Evolutionary conservation across 495 filamentous ascomycete genomes (phyloP).

Genomic region (Hypoxylon lenormandii): DNA sequence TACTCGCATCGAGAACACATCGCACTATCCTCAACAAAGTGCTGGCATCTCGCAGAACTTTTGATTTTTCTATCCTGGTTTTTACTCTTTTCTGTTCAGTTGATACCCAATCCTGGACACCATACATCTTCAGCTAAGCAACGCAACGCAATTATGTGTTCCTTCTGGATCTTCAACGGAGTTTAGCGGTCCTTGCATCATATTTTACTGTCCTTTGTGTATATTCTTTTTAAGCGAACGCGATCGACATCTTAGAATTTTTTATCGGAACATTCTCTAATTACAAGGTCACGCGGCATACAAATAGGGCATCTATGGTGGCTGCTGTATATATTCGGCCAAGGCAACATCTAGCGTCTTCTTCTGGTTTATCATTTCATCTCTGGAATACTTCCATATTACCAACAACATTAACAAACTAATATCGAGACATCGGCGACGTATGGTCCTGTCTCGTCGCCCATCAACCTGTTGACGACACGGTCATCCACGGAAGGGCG

Average conservation of each 20-base stretch:
- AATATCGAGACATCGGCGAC: slow-evolving; percentile 23
- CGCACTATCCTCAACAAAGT: slow-evolving; percentile 87
- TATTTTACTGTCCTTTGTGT: slow-evolving; percentile 41
- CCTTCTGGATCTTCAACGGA: slow-evolving; percentile 35
- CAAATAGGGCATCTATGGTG: slow-evolving; percentile 8
- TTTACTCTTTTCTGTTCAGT: slow-evolving; percentile 34
- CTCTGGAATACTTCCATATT: slow-evolving; percentile 14
- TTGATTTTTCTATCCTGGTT: slow-evolving; percentile 56
- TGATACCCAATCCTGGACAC: slow-evolving; percentile 45
- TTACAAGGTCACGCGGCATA: slow-evolving; percentile 26
- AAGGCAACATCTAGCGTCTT: slow-evolving; percentile 18
- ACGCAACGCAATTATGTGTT: slow-evolving; percentile 34
- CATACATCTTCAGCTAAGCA: slow-evolving; percentile 19
- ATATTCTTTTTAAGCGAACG: slow-evolving; percentile 32
- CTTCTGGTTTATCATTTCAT: slow-evolving; percentile 4
- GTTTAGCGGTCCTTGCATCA: slow-evolving; percentile 38
- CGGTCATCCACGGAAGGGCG: background rate
- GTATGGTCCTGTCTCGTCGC: background rate
- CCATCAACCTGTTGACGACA: background rate
- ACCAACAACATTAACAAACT: slow-evolving; percentile 8
- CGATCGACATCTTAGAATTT: slow-evolving; percentile 22
- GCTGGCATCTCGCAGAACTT: slow-evolving; percentile 99
- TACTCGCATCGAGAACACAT: slow-evolving; percentile 90
- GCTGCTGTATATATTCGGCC: slow-evolving; percentile 37
- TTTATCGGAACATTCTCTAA: slow-evolving; percentile 15